Conservation (phyloP, 345 rosid species). For the Pseudoturritis turrita region DNA sequence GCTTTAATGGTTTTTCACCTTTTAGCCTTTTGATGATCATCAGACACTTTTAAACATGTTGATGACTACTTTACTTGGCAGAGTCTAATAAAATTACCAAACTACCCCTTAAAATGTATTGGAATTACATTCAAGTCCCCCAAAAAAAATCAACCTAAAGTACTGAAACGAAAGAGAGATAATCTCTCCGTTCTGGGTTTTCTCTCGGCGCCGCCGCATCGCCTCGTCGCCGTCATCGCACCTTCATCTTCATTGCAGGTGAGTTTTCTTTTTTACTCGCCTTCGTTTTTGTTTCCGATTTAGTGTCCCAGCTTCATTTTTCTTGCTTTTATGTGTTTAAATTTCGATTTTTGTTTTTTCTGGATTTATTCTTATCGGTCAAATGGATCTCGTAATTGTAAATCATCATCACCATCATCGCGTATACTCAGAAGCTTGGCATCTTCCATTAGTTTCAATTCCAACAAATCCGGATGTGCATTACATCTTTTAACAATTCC, state of each 20-base stretch:
- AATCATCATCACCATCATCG: background rate
- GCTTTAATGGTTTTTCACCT: background rate
- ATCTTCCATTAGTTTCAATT: background rate
- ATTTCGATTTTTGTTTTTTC: background rate
- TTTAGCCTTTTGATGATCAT: background rate
- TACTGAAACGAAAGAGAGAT: background rate
- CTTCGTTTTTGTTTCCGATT: background rate
- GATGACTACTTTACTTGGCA: constrained; percentile 14
- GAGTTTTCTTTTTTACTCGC: background rate
- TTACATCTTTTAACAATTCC: too few species aligned
- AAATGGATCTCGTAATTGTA: background rate
- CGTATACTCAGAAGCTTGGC: background rate
- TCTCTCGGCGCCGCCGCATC: background rate
- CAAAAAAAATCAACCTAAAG: background rate
- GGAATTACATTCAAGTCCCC: background rate
- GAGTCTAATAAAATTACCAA: background rate
- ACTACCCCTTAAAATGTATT: background rate
- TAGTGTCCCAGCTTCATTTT: background rate
- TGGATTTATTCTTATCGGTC: background rate
- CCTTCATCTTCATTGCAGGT: constrained; percentile 4
- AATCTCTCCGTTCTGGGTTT: background rate
- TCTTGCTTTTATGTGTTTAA: background rate
- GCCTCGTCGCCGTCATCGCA: background rate
- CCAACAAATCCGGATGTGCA: too few species aligned
- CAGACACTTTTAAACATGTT: background rate